Base-by-base conservation (phyloP, 345 rosid species). In the Eucalyptus brandiana region DNA sequence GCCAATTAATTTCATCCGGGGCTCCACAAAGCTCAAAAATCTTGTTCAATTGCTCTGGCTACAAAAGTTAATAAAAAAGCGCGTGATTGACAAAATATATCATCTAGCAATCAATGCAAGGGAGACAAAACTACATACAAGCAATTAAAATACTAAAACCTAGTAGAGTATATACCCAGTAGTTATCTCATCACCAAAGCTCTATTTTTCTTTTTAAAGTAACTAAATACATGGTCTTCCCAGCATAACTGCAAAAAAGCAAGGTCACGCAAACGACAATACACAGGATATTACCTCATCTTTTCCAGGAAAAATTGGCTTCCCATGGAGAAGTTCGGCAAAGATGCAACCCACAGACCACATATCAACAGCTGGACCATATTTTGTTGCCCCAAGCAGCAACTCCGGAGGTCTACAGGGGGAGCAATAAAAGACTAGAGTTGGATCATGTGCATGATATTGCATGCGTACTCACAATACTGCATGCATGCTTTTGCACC, bases 301-400 rank as follows among this genome's bases (percentile, higher is more conserved):
- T 92, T 96, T 95, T 87, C 99, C 98, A 24, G 99, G 99, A 85
- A 97, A 94, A 80, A 97, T 97, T 50, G 99, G 99, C 89, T 97
- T 97, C 86, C 98, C 99, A 67, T 95, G 95, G 89, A 97, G 90
- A 86, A 97, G 97, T 92, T 97, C 99, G 30, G 99, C 99, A 94
- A 97, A 95, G 87, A 97, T 96, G 88, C 99, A 97, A 87, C 99
- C 99, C 87, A 97, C 99, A 12, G 99, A 97, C 99, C 99, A 97
- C 97, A 97, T 97, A 90, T 97, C 99, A 91, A 97, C 98, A 54
- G 99, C 98, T 87, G 99, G 99, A 87, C 99, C 98, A 89, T 97
- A 97, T 90, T 96, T 96, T 34, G 99, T 97, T 88, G 99, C 93
- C 89, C 99, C 99, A 90, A 97, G 99, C 83, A 97, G 94, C 93